Evolutionary conservation across 2,329 filamentous ascomycete species (phyloP).

Genomic region (Monilinia vaccinii-corymbosi): DNA sequence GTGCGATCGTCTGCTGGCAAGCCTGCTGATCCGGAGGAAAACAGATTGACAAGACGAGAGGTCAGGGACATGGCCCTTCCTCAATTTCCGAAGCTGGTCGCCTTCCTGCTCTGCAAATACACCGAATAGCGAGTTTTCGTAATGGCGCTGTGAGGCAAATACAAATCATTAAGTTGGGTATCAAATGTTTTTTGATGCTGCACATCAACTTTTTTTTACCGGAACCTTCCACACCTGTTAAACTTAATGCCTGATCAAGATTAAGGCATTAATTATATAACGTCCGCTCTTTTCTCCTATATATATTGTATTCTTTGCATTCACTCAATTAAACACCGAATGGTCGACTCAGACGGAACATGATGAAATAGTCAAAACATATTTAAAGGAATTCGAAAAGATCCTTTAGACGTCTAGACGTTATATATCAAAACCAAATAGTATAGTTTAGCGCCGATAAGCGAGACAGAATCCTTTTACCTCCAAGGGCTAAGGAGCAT

Average conservation of each 20-base stretch:
- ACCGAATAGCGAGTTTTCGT: background rate
- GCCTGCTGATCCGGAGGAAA: constrained; percentile 33
- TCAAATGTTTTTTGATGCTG: constrained; percentile 1
- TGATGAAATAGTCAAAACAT: too few species aligned
- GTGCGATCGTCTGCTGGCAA: constrained; percentile 18
- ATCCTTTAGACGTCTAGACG: too few species aligned
- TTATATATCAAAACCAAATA: background rate
- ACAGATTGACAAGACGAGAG: constrained; percentile 43
- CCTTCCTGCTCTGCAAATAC: background rate
- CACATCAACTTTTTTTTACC: constrained; percentile 9
- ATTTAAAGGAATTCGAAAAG: too few species aligned
- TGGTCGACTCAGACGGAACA: too few species aligned
- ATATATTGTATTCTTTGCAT: too few species aligned
- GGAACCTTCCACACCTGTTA: constrained; percentile 7
- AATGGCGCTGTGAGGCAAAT: background rate
- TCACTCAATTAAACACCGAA: background rate
- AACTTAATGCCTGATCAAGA: constrained; percentile 1
- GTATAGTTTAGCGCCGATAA: background rate
- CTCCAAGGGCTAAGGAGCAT: too few species aligned
- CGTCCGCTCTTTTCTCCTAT: background rate
- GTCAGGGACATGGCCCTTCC: constrained; percentile 47
- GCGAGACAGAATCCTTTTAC: too few species aligned
- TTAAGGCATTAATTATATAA: background rate
- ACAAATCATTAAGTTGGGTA: background rate
- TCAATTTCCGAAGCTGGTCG: constrained; percentile 16